Base-by-base conservation (phyloP, 116 monocot species). In the Iris pallida region DNA sequence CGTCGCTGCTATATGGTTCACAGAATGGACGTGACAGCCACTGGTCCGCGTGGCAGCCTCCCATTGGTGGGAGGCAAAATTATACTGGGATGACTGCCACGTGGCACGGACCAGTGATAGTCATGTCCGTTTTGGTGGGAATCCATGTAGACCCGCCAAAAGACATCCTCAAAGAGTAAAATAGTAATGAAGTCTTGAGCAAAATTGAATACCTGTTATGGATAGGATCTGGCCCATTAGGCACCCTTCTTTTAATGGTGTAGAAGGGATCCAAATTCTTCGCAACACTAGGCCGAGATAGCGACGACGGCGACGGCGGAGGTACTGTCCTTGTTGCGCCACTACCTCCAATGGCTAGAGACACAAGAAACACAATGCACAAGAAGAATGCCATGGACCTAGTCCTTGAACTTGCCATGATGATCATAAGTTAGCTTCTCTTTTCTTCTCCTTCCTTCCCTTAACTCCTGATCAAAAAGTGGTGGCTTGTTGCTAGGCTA, bases 141-240 rank as follows among this genome's bases (percentile, higher is more conserved):
- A n/a, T n/a, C n/a, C n/a, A n/a, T n/a, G n/a, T n/a, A n/a, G n/a
- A n/a, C n/a, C n/a, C n/a, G n/a, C n/a, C 30, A 30, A 30, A 30
- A 30, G 3, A 30, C 30, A 30, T 30, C n/a, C n/a, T n/a, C n/a
- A n/a, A n/a, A n/a, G n/a, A n/a, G n/a, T n/a, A n/a, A 30, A 1
- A 30, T 30, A 30, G 30, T 30, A 30, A 0, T 30, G 30, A 30
- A 30, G 30, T 30, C 30, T n/a, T n/a, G 30, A 30, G 30, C 19
- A 41, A 43, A 30, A 20, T n/a, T n/a, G 42, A 67, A 53, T 79
- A 84, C 76, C 79, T 79, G 62, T 83, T 83, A 55, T 83, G 83
- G 49, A 83, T 79, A 54, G 83, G 83, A 73, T 83, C 83, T 69
- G 83, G 79, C 0, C 83, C 83, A 73, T 83, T 83, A 0, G 83